Evolutionary conservation across 2,329 filamentous ascomycete genomes (phyloP).

Genomic region (Diatrype stigma): DNA sequence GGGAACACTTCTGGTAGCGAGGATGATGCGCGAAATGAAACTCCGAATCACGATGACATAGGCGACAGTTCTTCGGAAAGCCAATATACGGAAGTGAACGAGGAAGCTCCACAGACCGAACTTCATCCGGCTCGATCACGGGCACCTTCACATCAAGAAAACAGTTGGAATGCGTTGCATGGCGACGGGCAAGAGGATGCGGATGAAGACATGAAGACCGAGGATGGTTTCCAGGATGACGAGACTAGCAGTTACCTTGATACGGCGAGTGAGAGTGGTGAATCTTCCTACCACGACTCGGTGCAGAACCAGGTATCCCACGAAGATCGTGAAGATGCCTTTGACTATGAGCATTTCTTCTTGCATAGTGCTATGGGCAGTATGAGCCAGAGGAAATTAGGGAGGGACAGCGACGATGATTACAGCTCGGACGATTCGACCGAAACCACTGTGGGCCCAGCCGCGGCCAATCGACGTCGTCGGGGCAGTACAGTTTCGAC

Average conservation of each 20-base stretch:
- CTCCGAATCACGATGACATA: slow-evolving; percentile 5
- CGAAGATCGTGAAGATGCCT: slow-evolving; percentile 90
- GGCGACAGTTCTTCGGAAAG: slow-evolving; percentile 26
- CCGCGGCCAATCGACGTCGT: slow-evolving; percentile 25
- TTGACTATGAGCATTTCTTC: slow-evolving; percentile 96
- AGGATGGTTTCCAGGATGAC: slow-evolving; percentile 29
- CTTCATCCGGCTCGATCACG: slow-evolving; percentile 8
- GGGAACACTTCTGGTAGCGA: slow-evolving; percentile 16
- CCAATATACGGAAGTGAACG: slow-evolving; percentile 24
- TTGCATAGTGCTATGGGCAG: slow-evolving; percentile 87
- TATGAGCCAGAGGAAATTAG: slow-evolving; percentile 53
- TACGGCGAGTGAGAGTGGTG: slow-evolving; percentile 57
- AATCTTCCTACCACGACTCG: slow-evolving; percentile 60
- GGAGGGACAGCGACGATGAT: slow-evolving; percentile 46
- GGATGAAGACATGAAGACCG: slow-evolving; percentile 19
- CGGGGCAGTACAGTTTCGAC: slow-evolving; percentile 46
- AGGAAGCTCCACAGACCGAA: slow-evolving; percentile 19
- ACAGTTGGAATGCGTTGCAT: slow-evolving; percentile 16
- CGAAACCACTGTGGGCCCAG: slow-evolving; percentile 55
- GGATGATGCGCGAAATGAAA: slow-evolving; percentile 4
- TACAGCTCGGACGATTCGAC: slow-evolving; percentile 57
- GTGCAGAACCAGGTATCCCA: slow-evolving; percentile 65
- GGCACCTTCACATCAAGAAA: slow-evolving; percentile 2
- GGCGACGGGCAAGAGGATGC: slow-evolving; percentile 7
- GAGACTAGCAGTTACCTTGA: slow-evolving; percentile 32